Evolutionary conservation across 768 basidiomycete species (phyloP), one percentile per base, ranked within the genome.

Genomic region (Lentinus brumalis): DNA sequence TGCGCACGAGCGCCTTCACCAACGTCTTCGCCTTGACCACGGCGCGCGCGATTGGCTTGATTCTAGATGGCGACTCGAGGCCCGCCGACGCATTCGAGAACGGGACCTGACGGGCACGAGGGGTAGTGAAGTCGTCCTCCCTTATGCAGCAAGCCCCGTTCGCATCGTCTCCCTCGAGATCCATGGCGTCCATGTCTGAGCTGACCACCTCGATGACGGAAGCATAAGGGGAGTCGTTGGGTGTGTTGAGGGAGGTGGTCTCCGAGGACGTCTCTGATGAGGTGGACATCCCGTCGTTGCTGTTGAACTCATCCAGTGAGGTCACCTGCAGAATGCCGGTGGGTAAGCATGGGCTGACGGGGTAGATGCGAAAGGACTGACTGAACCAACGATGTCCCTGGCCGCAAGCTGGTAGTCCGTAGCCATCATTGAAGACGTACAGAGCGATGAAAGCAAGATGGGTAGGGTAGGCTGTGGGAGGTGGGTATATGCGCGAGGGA

Each of bases 1-100:
- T 53, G 4, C 26, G 39, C 5, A 62, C 56, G 6, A 62, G 7
- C 52, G 52, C 31, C 56, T 41, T 57, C 38, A 58, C 61, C 14
- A 62, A 44, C 30, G 53, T 51, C 53, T 53, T 62, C 2, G 61
- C 61, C 35, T 55, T 62, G 15, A 46, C 41, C 9, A 58, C 61
- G 5, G 35, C 57, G 41, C 50, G 53, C 18, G 53, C 35, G 2
- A 62, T 47, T 16, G 61, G 30, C n/a, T 46, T 47, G 4, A 31
- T 10, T 11, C 21, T 58, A 29, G 8, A 2, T 12, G 56, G 54
- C 1, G 60, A 57, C 15, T n/a, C 56, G 11, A 14, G 14, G 6
- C 14, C 32, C 15, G 18, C 12, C 38, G 35, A 11, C 2, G 39
- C 46, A 9, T 29, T 21, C 21, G 26, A 18, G 21, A 49, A 49